Evolutionary conservation across 768 basidiomycete genomes (phyloP).

Genomic region (Brasilioporus rufonigricans): DNA sequence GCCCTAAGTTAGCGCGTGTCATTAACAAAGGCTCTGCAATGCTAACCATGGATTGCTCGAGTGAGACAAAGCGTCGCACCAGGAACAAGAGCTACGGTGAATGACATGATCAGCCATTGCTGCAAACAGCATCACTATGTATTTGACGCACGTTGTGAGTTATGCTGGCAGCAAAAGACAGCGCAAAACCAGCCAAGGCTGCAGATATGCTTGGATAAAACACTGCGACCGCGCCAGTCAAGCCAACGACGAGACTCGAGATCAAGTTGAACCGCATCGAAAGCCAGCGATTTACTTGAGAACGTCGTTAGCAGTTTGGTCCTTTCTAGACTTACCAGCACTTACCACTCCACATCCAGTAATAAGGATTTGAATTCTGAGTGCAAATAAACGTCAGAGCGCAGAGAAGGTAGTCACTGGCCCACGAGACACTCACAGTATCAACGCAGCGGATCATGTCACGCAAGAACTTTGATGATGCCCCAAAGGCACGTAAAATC

Average conservation of each 20-base stretch:
- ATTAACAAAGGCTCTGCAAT: not conserved
- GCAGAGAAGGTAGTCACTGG: not conserved
- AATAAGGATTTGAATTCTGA: constrained; percentile 69
- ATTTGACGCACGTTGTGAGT: constrained; percentile 53
- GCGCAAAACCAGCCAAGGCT: constrained; percentile 79
- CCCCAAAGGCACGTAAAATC: constrained; percentile 80
- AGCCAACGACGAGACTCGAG: constrained; percentile 68
- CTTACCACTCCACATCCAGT: constrained; percentile 89
- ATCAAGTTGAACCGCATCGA: constrained; percentile 84
- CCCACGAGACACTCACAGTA: constrained; percentile 48
- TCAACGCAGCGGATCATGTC: constrained; percentile 84
- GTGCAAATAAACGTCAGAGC: not conserved
- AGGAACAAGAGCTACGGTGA: constrained; percentile 52
- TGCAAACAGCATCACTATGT: not conserved
- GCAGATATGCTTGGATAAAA: constrained; percentile 72
- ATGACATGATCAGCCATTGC: constrained; percentile 17
- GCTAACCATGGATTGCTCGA: constrained; percentile 89
- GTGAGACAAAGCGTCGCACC: constrained; percentile 78
- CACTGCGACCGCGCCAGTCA: constrained; percentile 66
- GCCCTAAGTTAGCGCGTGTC: not conserved
- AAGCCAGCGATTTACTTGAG: constrained; percentile 84
- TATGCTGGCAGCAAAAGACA: constrained; percentile 80
- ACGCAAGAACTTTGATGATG: constrained; percentile 79
- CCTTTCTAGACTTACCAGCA: not conserved
- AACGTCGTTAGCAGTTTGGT: constrained; percentile 7